Conservation (phyloP, 192 early-diverging fungal species). For the Dimargaris xerosporica region DNA sequence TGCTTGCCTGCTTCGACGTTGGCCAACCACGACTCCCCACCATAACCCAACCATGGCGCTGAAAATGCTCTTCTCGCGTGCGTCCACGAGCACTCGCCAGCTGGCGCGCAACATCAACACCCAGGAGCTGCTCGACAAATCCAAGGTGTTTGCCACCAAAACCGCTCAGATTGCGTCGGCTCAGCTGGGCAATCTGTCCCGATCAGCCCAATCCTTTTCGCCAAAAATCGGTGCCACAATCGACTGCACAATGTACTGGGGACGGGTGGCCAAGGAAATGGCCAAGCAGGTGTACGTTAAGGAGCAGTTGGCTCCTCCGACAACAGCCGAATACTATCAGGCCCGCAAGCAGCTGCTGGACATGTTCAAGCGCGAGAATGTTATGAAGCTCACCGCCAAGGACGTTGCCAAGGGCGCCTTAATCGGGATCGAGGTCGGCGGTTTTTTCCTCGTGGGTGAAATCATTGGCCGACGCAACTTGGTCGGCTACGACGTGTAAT, state of each 20-base stretch:
- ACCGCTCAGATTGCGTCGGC: neutral
- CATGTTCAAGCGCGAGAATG: constrained; percentile 21
- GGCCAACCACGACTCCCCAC: neutral
- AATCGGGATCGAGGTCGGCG: constrained; percentile 33
- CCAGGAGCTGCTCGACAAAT: constrained; percentile 9
- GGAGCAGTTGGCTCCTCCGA: constrained; percentile 41
- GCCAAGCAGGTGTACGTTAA: constrained; percentile 47
- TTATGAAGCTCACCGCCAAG: constrained; percentile 28
- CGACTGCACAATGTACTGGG: constrained; percentile 27
- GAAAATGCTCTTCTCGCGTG: neutral
- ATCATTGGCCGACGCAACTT: constrained; percentile 46
- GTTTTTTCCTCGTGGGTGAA: constrained; percentile 47
- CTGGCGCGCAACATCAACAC: constrained; percentile 1
- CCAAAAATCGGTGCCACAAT: constrained; percentile 14
- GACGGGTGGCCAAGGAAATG: constrained; percentile 37
- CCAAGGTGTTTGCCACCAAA: constrained; percentile 10
- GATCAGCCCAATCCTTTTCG: constrained; percentile 13
- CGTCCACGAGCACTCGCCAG: neutral
- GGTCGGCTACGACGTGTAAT: constrained; percentile 38
- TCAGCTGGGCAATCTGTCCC: constrained; percentile 11
- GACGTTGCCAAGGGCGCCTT: constrained; percentile 34
- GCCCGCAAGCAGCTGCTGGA: constrained; percentile 29
- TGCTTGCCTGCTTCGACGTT: neutral
- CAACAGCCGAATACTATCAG: constrained; percentile 27
- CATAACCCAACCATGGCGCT: neutral